phyloP scores from a whole-genome alignment of 1,139 yeast species.

The Williopsis jadinii region DNA sequence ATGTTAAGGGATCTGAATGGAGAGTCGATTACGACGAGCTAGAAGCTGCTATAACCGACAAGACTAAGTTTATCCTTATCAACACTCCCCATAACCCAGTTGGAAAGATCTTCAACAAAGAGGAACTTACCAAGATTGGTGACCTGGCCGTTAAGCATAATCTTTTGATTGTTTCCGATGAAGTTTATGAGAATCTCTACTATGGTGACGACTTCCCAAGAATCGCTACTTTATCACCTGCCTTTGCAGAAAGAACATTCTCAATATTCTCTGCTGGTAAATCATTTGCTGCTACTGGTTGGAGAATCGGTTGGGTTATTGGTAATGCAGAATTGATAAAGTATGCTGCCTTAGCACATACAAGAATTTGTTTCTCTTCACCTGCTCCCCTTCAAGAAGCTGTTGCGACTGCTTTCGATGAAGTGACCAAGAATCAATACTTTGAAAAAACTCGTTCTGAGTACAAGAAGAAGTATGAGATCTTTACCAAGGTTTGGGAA shows the following conservation, averaged over 20 bases:
- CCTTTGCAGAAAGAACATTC: constrained; percentile 68
- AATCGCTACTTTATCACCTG: constrained; percentile 77
- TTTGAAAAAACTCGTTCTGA: constrained; percentile 61
- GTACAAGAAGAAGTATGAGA: constrained; percentile 63
- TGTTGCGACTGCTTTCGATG: constrained; percentile 64
- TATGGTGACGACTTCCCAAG: constrained; percentile 65
- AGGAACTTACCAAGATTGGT: constrained; percentile 71
- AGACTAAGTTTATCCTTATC: constrained; percentile 78
- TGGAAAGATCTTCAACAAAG: constrained; percentile 77
- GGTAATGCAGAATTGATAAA: constrained; percentile 79
- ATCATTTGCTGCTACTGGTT: constrained; percentile 95
- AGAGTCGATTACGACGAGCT: constrained; percentile 71
- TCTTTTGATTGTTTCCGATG: constrained; percentile 78
- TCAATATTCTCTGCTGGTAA: constrained; percentile 97
- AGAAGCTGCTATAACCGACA: constrained; percentile 57
- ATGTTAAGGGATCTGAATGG: constrained; percentile 84
- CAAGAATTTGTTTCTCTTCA: constrained; percentile 82
- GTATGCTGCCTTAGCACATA: constrained; percentile 84
- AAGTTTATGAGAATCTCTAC: constrained; percentile 87
- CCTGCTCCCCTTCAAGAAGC: constrained; percentile 97
- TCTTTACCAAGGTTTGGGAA: constrained; percentile 72
- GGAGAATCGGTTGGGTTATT: constrained; percentile 96
- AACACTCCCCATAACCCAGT: constrained; percentile 96
- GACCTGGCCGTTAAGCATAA: constrained; percentile 77
- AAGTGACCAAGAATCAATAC: constrained; percentile 57